These are phyloP conservation scores for Cardamine occulta DNA, from an alignment of 345 rosid genomes.

Conservation along the genomic window DNA sequence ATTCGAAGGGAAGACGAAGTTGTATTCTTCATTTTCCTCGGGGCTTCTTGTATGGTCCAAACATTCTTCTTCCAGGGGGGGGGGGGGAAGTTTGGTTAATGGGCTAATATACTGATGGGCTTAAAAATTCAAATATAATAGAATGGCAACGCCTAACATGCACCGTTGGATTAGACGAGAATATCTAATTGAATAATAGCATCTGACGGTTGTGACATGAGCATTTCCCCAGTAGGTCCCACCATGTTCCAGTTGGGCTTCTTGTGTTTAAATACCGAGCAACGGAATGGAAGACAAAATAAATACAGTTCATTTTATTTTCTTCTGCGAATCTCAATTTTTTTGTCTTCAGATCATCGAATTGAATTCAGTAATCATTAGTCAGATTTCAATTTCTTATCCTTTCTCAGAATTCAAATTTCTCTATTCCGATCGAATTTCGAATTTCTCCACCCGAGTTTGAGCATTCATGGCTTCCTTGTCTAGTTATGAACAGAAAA, in stretches of 20 bases:
- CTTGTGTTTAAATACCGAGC: neutral
- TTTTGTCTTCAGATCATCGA: conserved; percentile 35
- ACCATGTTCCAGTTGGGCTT: conserved; percentile 12
- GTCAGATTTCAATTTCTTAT: conserved; percentile 15
- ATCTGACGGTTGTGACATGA: conserved; percentile 3
- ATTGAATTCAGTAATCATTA: conserved; percentile 40
- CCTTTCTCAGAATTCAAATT: conserved; percentile 51
- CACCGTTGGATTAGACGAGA: neutral
- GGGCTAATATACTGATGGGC: neutral
- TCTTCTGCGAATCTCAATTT: conserved; percentile 3
- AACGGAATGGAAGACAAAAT: neutral
- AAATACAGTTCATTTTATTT: neutral
- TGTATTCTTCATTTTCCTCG: neutral
- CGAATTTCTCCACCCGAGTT: neutral
- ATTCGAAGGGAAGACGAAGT: neutral
- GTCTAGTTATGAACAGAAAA: neutral
- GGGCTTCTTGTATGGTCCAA: neutral
- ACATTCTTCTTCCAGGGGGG: neutral
- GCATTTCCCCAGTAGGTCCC: neutral
- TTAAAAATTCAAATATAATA: neutral
- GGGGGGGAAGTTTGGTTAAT: neutral
- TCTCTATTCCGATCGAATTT: conserved; percentile 29
- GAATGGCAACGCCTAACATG: neutral
- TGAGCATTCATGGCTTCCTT: conserved; percentile 16
- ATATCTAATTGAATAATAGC: neutral